Evolutionary conservation across 331 rosid species (phyloP).

Genomic region (Telfairia occidentalis): DNA sequence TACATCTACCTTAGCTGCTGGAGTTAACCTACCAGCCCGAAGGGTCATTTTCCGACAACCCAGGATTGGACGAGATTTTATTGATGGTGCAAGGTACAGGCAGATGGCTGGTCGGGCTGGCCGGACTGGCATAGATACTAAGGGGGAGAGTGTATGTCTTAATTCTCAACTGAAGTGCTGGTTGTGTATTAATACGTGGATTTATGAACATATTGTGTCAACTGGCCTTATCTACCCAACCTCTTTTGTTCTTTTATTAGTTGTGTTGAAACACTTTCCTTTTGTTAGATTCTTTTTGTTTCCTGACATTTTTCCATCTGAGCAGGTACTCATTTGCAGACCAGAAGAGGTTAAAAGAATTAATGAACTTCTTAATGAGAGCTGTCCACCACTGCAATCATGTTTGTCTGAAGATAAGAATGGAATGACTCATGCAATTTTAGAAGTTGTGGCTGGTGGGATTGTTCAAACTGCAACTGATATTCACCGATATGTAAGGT

Average conservation of each 20-base stretch:
- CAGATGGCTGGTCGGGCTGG: conserved; percentile 99
- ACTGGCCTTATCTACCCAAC: neutral
- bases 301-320: conserved; percentile 6
- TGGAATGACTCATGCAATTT: conserved; percentile 96
- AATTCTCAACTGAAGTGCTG: neutral
- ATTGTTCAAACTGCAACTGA: conserved; percentile 90
- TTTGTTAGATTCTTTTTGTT: conserved; percentile 9
- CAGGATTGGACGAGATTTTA: conserved; percentile 78
- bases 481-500: conserved; percentile 81
- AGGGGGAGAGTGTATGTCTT: conserved; percentile 88
- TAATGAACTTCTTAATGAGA: conserved; percentile 61
- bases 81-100: conserved; percentile 84
- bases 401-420: conserved; percentile 91
- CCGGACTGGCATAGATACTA: conserved; percentile 94
- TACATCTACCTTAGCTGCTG: conserved; percentile 96
- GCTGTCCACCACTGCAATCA: conserved; percentile 77
- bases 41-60: conserved; percentile 98
- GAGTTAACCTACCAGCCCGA: conserved; percentile 93
- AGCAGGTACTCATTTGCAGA: conserved; percentile 77
- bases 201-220: neutral
- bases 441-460: conserved; percentile 97
- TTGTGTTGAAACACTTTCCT: conserved; percentile 7
- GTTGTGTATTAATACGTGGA: neutral
- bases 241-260: neutral
- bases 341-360: conserved; percentile 79